A percentile compares a stretch with the other conserved stretches of the same genome.
Evolutionary conservation across 768 basidiomycete species (phyloP).

Genomic region (Boletus vermiculosoides): DNA sequence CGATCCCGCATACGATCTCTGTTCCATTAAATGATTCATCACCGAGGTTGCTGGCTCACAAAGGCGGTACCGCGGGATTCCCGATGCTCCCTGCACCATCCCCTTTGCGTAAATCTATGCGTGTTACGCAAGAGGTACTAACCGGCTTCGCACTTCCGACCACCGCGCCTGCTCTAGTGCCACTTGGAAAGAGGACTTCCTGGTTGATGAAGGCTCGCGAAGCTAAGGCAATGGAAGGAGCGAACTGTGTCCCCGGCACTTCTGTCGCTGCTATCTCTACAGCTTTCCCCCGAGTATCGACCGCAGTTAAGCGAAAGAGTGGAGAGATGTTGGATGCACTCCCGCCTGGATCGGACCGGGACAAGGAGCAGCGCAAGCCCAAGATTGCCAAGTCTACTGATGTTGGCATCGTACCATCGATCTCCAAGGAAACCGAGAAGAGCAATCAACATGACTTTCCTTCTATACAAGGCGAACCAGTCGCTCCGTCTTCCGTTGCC

Average conservation of each 20-base stretch:
- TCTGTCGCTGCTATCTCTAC: slow-evolving; percentile 1
- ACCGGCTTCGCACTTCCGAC: slow-evolving; percentile 33
- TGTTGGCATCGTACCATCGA: slow-evolving; percentile 32
- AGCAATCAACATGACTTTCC: neutral
- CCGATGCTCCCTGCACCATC: slow-evolving; percentile 68
- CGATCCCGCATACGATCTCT: slow-evolving; percentile 19
- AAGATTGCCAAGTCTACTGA: slow-evolving; percentile 52
- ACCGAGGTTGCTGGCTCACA: slow-evolving; percentile 33
- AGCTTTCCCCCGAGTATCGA: slow-evolving; percentile 18
- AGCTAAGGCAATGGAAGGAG: slow-evolving; percentile 61
- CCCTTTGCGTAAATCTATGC: slow-evolving; percentile 67
- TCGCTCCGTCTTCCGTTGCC: neutral
- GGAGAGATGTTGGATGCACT: slow-evolving; percentile 40
- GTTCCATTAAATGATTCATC: slow-evolving; percentile 39
- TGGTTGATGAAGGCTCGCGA: slow-evolving; percentile 80
- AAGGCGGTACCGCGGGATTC: slow-evolving; percentile 45
- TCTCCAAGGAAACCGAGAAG: slow-evolving; percentile 9
- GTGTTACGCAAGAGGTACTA: slow-evolving; percentile 46
- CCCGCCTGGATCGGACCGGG: slow-evolving; percentile 18
- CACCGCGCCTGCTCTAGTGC: slow-evolving; percentile 38
- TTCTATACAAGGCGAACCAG: slow-evolving; percentile 3
- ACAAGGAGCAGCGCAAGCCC: slow-evolving; percentile 42
- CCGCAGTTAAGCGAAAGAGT: slow-evolving; percentile 64
- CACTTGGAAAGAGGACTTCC: slow-evolving; percentile 65
- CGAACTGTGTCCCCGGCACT: slow-evolving; percentile 30